Evolutionary conservation across 2,329 filamentous ascomycete genomes (phyloP), one percentile per base, ranked within the genome.

Genomic region (Verticillium klebahnii): DNA sequence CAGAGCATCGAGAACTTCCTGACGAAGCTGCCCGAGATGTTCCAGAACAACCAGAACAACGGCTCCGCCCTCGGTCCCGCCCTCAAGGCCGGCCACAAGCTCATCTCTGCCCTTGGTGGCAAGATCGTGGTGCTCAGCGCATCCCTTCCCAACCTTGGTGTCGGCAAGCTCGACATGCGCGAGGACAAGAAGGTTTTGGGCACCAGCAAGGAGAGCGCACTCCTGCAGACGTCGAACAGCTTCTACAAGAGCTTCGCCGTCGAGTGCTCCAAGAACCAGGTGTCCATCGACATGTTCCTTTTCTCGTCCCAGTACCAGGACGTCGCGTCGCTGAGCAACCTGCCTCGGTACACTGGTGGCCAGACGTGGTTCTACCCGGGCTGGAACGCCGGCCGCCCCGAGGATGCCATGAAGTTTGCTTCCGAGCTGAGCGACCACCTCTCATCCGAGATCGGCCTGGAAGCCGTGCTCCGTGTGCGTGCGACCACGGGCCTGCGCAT

Each of bases 231-330:
- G 0, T 91, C 87, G 50, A 97, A 93, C 79, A 93, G 91, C 72
- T 99, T 98, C 77, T 99, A 98, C 84, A 99, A 99, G 83, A 96
- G 92, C 70, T 99, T 99, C 71, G 95, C 95, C 0, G 95, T 99
- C 3, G 95, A 99, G 74, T 99, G 95, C 77, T 97, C 93, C 40
- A 99, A 99, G 81, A 96, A 96, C 68, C 95, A 99, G 76, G 95
- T 99, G 32, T 98, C 93, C 0, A 93, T 99, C 68, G 93, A 97
- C 74, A 97, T 97, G 93, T 97, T 97, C 81, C 82, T 97, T 58
- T 97, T 97, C 79, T 95, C 92, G 4, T 93, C 92, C 17, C 91
- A 95, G 73, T 97, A 99, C 75, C 95, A 98, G 77, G 95, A 99
- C 73, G 95, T 99, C 59, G 95, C 95, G 5, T 97, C 93, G 36